These are phyloP conservation scores for Penstemon davidsonii DNA, from an alignment of 257 asterid species.

Conservation along the genomic window DNA sequence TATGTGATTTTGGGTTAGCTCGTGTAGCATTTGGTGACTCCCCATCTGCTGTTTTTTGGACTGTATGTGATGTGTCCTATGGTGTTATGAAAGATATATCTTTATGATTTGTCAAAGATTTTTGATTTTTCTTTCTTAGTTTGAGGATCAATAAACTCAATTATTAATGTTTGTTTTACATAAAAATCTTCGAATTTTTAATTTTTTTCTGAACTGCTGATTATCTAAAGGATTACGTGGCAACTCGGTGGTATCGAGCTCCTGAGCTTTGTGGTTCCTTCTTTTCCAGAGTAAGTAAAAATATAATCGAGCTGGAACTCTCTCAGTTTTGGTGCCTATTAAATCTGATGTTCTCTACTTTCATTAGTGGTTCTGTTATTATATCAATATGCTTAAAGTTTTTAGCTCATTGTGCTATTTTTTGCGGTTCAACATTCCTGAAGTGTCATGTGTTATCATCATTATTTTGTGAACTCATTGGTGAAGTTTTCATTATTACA, in stretches of 20 bases:
- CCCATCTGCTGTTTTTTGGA: conserved; percentile 84
- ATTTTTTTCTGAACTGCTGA: conserved; percentile 27
- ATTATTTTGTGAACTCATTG: no score
- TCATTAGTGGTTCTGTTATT: not conserved
- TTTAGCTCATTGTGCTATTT: not conserved
- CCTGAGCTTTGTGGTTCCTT: conserved; percentile 89
- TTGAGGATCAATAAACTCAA: not conserved
- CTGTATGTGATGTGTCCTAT: conserved; percentile 50
- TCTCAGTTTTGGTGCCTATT: not conserved
- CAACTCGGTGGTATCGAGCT: conserved; percentile 90
- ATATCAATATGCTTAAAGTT: not conserved
- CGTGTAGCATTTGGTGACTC: conserved; percentile 69
- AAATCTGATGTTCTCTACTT: no score
- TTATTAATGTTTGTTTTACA: not conserved
- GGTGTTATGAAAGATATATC: conserved; percentile 4
- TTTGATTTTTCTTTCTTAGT: conserved; percentile 23
- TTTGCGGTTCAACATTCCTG: no score
- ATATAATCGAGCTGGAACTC: not conserved
- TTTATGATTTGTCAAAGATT: not conserved
- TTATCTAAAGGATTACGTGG: conserved; percentile 69
- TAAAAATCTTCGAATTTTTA: not conserved
- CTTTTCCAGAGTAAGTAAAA: conserved; percentile 64
- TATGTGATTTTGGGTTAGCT: conserved; percentile 85
- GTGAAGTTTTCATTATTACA: no score
- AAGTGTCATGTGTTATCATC: not conserved